phyloP scores from a whole-genome alignment of 352 stramenopile genomes.

The Globisporangium mamillatum region DNA sequence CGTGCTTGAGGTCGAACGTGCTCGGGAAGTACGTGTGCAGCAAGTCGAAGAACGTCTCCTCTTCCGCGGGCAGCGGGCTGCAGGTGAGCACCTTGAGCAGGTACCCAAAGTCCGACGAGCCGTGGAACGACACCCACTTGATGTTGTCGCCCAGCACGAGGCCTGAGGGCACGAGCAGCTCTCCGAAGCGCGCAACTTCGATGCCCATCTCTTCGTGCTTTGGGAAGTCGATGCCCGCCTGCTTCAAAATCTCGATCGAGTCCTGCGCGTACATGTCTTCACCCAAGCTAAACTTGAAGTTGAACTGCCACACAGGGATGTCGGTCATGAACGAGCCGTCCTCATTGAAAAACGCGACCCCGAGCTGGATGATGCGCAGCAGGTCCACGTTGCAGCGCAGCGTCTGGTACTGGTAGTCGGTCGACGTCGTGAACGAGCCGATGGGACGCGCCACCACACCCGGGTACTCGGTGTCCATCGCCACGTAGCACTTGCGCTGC shows the following conservation, averaged over 20 bases:
- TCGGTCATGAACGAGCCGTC: constrained; percentile 93
- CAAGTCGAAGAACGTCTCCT: constrained; percentile 96
- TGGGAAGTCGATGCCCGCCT: constrained; percentile 97
- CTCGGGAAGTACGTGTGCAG: constrained; percentile 98
- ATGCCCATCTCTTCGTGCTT: constrained; percentile 96
- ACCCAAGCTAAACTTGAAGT: constrained; percentile 98
- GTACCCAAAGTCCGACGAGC: constrained; percentile 99
- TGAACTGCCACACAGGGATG: constrained; percentile 99
- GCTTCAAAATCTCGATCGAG: constrained; percentile 98
- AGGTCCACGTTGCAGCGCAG: constrained; percentile 99
- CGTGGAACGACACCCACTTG: constrained; percentile 99
- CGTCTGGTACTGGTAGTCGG: constrained; percentile 98
- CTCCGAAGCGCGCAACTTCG: constrained; percentile 95
- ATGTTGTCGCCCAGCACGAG: constrained; percentile 98
- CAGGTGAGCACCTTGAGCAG: constrained; percentile 96
- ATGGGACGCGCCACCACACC: constrained; percentile 98
- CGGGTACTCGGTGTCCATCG: constrained; percentile 99
- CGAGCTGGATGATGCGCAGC: constrained; percentile 98
- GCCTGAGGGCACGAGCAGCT: constrained; percentile 97
- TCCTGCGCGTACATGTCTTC: constrained; percentile 99
- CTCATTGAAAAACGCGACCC: constrained; percentile 96
- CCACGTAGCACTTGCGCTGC: constrained; percentile 96
- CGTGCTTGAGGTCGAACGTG: constrained; percentile 99
- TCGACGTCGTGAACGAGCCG: constrained; percentile 92
- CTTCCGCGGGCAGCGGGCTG: constrained; percentile 83